Evolutionary conservation across 345 rosid genomes (phyloP).

Genomic region (Salix exigua): DNA sequence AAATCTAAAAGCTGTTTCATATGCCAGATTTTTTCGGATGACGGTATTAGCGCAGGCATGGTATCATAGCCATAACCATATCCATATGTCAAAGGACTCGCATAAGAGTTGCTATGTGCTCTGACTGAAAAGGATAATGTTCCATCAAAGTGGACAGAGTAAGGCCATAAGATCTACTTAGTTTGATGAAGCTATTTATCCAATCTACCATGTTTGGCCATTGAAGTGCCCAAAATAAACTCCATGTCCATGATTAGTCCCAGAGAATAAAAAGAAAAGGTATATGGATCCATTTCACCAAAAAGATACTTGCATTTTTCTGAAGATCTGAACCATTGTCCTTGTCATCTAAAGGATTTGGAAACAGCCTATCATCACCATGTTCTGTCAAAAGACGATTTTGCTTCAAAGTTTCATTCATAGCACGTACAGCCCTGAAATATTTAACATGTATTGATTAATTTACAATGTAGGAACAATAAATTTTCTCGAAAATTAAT

Average conservation of each 20-base stretch:
- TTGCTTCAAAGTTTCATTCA: conserved; percentile 95
- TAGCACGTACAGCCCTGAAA: conserved; percentile 95
- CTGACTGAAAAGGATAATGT: neutral
- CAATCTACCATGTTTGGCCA: conserved; percentile 1
- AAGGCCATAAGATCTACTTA: neutral
- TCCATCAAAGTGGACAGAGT: neutral
- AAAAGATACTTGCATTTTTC: conserved; percentile 46
- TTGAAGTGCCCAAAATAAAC: neutral
- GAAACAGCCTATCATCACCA: conserved; percentile 46
- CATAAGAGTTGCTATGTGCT: neutral
- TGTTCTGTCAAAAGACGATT: conserved; percentile 65
- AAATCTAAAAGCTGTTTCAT: neutral
- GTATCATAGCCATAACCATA: neutral
- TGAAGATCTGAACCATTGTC: conserved; percentile 41
- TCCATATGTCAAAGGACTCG: neutral
- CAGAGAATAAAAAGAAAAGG: neutral
- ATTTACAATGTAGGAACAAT: neutral
- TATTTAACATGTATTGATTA: conserved; percentile 8
- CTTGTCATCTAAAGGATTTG: conserved; percentile 45
- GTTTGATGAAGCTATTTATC: neutral
- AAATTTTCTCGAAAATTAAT: neutral
- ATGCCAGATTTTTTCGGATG: neutral
- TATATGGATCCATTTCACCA: neutral
- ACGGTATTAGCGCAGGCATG: neutral
- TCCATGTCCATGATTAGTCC: neutral